Conservation (phyloP, 2,329 filamentous ascomycete species). For the Eutypa lata region DNA sequence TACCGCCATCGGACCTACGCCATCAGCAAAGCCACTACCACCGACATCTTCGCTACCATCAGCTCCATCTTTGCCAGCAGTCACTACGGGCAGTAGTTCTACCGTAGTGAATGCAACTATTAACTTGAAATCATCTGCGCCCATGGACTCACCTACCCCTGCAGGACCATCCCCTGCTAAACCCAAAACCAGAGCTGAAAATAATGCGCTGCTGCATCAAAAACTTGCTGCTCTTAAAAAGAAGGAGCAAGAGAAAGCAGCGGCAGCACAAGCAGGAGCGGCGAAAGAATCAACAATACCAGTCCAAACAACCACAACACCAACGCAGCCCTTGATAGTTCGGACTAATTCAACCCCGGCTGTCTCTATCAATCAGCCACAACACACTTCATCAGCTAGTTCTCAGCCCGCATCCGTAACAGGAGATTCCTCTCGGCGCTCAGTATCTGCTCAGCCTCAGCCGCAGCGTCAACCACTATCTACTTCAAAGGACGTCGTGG, state of each 20-base stretch:
- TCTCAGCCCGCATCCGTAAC: not conserved
- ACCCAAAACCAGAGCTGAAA: conserved; percentile 56
- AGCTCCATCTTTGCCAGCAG: not conserved
- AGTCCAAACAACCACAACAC: conserved; percentile 4
- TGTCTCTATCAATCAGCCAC: conserved; percentile 4
- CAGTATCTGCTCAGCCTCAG: not conserved
- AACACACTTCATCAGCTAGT: conserved; percentile 4
- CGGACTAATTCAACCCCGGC: not conserved
- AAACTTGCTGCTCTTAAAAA: conserved; percentile 71
- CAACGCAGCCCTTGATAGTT: conserved; percentile 5
- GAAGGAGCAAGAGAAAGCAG: conserved; percentile 36
- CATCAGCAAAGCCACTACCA: not conserved
- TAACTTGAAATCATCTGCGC: not conserved
- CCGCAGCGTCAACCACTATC: conserved; percentile 3
- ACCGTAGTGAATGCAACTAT: not conserved
- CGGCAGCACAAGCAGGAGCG: conserved; percentile 7
- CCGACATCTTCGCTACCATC: not conserved
- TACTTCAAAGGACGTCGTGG: conserved; percentile 16
- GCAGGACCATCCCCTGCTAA: conserved; percentile 27
- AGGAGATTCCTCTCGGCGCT: not conserved
- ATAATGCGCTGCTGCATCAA: conserved; percentile 69
- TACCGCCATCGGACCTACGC: conserved; percentile 4
- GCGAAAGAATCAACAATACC: conserved; percentile 18
- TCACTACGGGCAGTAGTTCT: not conserved
- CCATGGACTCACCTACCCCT: not conserved